Percentiles rank a stretch among this genome's conserved stretches.
Conservation (phyloP, 148 eudicot genomes). For the Diospyros kaki region DNA sequence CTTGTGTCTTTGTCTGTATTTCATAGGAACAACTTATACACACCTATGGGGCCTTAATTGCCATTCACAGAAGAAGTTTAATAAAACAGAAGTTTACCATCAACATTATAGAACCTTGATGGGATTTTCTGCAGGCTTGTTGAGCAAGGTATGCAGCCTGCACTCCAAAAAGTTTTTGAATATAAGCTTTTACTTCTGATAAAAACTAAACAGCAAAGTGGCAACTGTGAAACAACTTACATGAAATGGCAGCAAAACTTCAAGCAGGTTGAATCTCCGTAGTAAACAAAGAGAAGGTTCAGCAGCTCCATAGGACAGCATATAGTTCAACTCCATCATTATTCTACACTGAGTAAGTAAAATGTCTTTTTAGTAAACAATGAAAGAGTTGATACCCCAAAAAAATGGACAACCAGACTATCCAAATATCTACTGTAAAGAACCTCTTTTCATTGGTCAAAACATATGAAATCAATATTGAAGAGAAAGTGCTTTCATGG, state of each 20-base stretch:
- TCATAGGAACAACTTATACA: neutral
- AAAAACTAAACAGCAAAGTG: slow-evolving; percentile 5
- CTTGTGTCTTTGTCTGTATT: too few species aligned
- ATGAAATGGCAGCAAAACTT: slow-evolving; percentile 74
- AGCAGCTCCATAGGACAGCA: slow-evolving; percentile 95
- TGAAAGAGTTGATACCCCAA: slow-evolving; percentile 5
- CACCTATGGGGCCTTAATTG: neutral
- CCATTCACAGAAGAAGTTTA: slow-evolving; percentile 5
- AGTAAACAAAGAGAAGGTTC: slow-evolving; percentile 66
- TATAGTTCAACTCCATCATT: slow-evolving; percentile 80
- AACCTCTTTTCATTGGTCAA: neutral
- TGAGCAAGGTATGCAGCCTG: slow-evolving; percentile 78
- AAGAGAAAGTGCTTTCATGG: neutral
- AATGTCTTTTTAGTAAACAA: neutral
- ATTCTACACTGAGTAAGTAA: slow-evolving; percentile 54
- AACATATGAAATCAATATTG: neutral
- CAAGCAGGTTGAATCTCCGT: slow-evolving; percentile 55
- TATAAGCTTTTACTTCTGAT: neutral
- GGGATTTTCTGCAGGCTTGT: slow-evolving; percentile 24
- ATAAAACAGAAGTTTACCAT: slow-evolving; percentile 48
- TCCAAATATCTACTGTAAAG: slow-evolving; percentile 3
- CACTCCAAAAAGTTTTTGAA: slow-evolving; percentile 13
- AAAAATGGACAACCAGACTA: neutral
- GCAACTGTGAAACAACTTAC: slow-evolving; percentile 36
- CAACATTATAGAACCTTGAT: slow-evolving; percentile 51